Evolutionary conservation across 495 filamentous ascomycete species (phyloP).

Genomic region (Neurospora sublineolata): DNA sequence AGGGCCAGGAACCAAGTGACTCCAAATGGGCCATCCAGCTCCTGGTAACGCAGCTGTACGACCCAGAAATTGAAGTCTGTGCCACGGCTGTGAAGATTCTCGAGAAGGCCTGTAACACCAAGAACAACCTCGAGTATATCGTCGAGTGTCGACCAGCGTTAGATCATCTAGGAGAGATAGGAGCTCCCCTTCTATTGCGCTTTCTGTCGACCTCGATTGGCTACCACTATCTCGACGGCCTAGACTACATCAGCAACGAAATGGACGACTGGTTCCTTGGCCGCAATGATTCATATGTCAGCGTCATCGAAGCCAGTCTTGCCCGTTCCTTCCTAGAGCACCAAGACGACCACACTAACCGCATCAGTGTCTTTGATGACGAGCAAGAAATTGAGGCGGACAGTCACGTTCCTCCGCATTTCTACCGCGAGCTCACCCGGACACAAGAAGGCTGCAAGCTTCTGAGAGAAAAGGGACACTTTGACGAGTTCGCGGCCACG

Average conservation of each 20-base stretch:
- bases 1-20: slow-evolving; percentile 32
- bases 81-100: slow-evolving; percentile 92
- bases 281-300: slow-evolving; percentile 87
- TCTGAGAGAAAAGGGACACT: slow-evolving; percentile 85
- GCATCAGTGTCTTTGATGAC: slow-evolving; percentile 43
- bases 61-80: slow-evolving; percentile 92
- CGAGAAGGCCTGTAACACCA: slow-evolving; percentile 91
- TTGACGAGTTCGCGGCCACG: slow-evolving; percentile 78
- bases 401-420: slow-evolving; percentile 75
- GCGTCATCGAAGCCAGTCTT: slow-evolving; percentile 90
- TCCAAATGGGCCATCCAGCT: slow-evolving; percentile 92
- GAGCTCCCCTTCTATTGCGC: slow-evolving; percentile 80
- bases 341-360: slow-evolving; percentile 41
- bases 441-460: slow-evolving; percentile 87
- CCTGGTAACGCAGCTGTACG: slow-evolving; percentile 93
- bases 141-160: slow-evolving; percentile 92
- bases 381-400: slow-evolving; percentile 40
- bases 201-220: slow-evolving; percentile 93
- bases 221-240: slow-evolving; percentile 91
- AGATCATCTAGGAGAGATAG: slow-evolving; percentile 94
- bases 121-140: slow-evolving; percentile 81
- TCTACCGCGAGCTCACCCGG: slow-evolving; percentile 88
- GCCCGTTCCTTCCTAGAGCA: slow-evolving; percentile 71
- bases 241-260: slow-evolving; percentile 96
- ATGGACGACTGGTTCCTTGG: slow-evolving; percentile 99